A percentile compares a stretch with the other conserved stretches of the same genome.
Conservation (phyloP, 768 basidiomycete genomes). For the Kwoniella pini region DNA sequence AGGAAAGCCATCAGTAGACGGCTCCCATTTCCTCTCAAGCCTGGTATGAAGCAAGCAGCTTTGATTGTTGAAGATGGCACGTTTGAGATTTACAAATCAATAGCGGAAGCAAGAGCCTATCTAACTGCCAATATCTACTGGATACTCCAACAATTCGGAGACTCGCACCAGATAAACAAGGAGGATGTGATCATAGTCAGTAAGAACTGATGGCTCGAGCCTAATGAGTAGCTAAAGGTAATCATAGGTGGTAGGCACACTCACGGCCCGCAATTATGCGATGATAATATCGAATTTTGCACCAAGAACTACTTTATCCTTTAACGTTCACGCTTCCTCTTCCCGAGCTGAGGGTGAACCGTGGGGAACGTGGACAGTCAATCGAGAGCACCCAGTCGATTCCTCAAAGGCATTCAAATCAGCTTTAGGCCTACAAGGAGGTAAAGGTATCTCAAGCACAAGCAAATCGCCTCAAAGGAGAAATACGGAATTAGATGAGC, state of each 20-base stretch:
- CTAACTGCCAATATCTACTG: constrained; percentile 68
- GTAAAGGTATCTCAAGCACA: neutral
- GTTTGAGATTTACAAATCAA: constrained; percentile 66
- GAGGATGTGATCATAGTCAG: constrained; percentile 64
- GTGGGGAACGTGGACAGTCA: constrained; percentile 70
- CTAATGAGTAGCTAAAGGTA: constrained; percentile 25
- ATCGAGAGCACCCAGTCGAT: constrained; percentile 1
- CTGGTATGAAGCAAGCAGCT: constrained; percentile 67
- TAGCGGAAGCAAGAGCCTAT: constrained; percentile 70
- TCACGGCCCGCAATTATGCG: constrained; percentile 71
- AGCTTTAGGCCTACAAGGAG: neutral
- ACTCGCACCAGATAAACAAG: constrained; percentile 58
- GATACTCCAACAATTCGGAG: constrained; percentile 64
- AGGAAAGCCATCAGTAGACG: constrained; percentile 57
- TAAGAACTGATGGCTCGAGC: neutral
- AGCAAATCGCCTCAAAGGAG: neutral
- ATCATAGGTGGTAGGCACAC: constrained; percentile 60
- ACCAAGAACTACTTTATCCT: constrained; percentile 50
- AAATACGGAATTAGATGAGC: constrained; percentile 15
- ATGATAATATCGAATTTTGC: constrained; percentile 64
- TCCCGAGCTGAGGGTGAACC: constrained; percentile 60
- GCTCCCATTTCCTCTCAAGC: constrained; percentile 65
- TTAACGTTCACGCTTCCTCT: constrained; percentile 64
- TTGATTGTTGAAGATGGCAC: constrained; percentile 70
- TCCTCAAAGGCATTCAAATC: neutral